Evolutionary conservation across 192 early-diverging fungal genomes (phyloP).

Genomic region (Chytriomyces sp.): DNA sequence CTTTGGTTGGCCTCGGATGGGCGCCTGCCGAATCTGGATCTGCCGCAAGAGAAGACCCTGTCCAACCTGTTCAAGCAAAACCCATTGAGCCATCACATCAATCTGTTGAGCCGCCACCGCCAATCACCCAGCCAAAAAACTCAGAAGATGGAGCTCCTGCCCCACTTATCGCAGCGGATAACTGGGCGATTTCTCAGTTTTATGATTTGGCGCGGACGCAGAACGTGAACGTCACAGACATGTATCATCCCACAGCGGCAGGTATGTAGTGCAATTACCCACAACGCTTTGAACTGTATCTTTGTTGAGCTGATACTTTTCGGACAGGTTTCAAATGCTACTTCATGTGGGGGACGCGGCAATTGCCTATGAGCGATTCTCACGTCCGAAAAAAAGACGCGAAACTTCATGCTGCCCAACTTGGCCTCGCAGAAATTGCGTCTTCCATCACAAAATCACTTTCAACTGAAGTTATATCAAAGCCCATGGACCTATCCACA

Average conservation of each 20-base stretch:
- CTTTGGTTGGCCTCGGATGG: slow-evolving; percentile 5
- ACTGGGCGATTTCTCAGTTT: background rate
- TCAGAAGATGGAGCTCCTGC: too few relatives aligned
- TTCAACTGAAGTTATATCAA: background rate
- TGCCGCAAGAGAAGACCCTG: background rate
- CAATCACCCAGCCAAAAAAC: too few relatives aligned
- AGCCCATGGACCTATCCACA: background rate
- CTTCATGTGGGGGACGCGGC: slow-evolving; percentile 27
- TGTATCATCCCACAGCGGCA: background rate
- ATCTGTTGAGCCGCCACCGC: background rate
- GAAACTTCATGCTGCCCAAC: slow-evolving; percentile 6
- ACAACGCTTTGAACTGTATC: background rate
- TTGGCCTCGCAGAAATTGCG: slow-evolving; percentile 1
- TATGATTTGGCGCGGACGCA: slow-evolving; percentile 6
- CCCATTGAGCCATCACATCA: background rate
- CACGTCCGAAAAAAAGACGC: slow-evolving; percentile 19
- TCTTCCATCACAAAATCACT: background rate
- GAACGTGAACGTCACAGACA: slow-evolving; percentile 1
- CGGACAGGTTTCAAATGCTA: background rate
- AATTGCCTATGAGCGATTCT: background rate
- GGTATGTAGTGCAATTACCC: background rate
- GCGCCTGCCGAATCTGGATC: background rate
- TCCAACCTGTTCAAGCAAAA: background rate
- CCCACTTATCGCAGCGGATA: too few relatives aligned
- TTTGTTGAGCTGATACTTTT: background rate